These are phyloP conservation scores for Bremia lactucae DNA, from an alignment of 352 stramenopile genomes.

Conservation along the genomic window DNA sequence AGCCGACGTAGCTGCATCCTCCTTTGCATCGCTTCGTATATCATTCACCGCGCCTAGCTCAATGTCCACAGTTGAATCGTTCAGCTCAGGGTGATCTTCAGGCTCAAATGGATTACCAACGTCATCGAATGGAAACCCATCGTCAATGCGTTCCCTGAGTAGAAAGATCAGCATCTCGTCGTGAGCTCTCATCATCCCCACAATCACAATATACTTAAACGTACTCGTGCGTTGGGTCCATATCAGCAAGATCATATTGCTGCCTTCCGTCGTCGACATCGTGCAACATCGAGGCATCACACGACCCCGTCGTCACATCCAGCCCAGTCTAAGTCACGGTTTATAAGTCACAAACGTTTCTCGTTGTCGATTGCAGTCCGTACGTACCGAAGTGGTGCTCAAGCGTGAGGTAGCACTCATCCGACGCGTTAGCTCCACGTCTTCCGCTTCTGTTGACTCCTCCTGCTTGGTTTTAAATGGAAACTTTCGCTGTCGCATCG, in stretches of 20 bases:
- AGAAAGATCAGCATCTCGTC: slow-evolving; percentile 23
- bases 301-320: slow-evolving; percentile 21
- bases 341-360: too few species aligned
- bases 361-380: too few species aligned
- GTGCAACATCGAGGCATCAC: slow-evolving; percentile 22
- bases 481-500: slow-evolving; percentile 82
- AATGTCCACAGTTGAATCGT: slow-evolving; percentile 72
- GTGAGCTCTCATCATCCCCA: neutral
- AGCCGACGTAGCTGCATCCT: slow-evolving; percentile 29
- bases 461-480: slow-evolving; percentile 33
- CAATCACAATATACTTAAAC: neutral
- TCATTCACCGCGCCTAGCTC: slow-evolving; percentile 74
- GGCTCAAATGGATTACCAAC: slow-evolving; percentile 41
- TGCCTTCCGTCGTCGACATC: slow-evolving; percentile 36
- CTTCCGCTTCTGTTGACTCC: slow-evolving; percentile 20
- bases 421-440: slow-evolving; percentile 60
- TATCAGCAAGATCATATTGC: slow-evolving; percentile 31
- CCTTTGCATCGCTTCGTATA: slow-evolving; percentile 50
- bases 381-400: slow-evolving; percentile 45
- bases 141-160: slow-evolving; percentile 28
- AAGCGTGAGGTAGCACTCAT: slow-evolving; percentile 51
- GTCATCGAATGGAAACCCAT: slow-evolving; percentile 41
- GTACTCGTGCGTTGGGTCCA: slow-evolving; percentile 15
- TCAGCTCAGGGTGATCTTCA: slow-evolving; percentile 34
- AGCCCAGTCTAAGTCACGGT: slow-evolving; percentile 16